Evolutionary conservation across 169 alveolate species (phyloP).

Genomic region (Plasmodium adleri): DNA sequence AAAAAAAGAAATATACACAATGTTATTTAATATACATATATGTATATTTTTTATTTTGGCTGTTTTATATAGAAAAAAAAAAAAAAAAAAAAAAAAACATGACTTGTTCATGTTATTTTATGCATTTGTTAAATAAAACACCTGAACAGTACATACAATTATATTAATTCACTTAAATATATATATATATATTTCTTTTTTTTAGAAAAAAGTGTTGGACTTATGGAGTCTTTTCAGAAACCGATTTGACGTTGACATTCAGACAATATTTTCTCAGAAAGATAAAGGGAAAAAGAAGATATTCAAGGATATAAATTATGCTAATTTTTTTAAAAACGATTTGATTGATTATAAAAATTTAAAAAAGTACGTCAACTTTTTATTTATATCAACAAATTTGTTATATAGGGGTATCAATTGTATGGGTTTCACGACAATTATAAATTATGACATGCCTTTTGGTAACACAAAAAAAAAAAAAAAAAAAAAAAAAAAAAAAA

Average conservation of each 20-base stretch:
- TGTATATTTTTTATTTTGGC: no score
- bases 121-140: no score
- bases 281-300: conserved; percentile 23
- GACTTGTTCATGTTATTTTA: no score
- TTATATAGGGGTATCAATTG: conserved; percentile 69
- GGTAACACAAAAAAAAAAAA: conserved; percentile 1
- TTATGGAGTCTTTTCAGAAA: conserved; percentile 55
- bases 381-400: conserved; percentile 56
- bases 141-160: not conserved
- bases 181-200: not conserved
- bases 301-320: conserved; percentile 60
- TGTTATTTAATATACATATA: no score
- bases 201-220: conserved; percentile 56
- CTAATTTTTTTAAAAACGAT: conserved; percentile 61
- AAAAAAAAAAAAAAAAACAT: no score
- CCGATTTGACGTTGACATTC: conserved; percentile 62
- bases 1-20: no score
- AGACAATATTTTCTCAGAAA: conserved; percentile 49
- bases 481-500: not conserved
- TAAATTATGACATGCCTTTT: conserved; percentile 61
- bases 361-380: conserved; percentile 60
- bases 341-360: conserved; percentile 41
- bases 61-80: no score
- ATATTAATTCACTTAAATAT: not conserved
- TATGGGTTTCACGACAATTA: conserved; percentile 57